phyloP scores from a whole-genome alignment of 805 yeast genomes.

The Metschnikowia koreensis region DNA sequence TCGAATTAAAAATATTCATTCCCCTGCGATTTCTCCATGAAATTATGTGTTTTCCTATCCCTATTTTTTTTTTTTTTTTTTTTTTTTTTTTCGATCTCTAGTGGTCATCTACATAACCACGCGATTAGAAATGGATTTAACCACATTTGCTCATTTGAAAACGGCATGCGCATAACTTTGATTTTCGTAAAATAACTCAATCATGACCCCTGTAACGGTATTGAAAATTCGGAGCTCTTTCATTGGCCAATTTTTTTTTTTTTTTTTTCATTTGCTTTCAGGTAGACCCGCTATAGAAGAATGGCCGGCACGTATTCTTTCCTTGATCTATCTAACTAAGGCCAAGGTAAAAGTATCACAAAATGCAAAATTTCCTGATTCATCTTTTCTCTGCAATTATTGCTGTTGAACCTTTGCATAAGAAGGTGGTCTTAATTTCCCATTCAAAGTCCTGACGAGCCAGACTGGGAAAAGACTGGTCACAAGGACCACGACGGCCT shows the following conservation, averaged over 20 bases:
- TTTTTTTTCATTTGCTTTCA: neutral
- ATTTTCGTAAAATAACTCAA: neutral
- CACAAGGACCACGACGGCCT: constrained; percentile 57
- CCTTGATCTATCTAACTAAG: too few species aligned
- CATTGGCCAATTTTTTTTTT: neutral
- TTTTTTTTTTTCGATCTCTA: neutral
- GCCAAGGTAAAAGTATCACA: too few species aligned
- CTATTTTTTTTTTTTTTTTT: too few species aligned
- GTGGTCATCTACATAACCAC: neutral
- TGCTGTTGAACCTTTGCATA: constrained; percentile 94
- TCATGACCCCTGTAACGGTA: neutral
- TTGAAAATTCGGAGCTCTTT: neutral
- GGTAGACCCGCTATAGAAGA: neutral
- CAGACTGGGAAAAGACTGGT: constrained; percentile 86
- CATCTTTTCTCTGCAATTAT: constrained; percentile 17
- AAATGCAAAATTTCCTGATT: too few species aligned
- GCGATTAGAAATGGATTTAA: neutral
- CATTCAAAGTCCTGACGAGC: constrained; percentile 71
- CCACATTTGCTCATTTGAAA: neutral
- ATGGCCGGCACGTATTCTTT: too few species aligned
- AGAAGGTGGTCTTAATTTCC: constrained; percentile 86
- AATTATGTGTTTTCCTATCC: too few species aligned
- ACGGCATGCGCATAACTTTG: neutral
- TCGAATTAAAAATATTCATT: too few species aligned
- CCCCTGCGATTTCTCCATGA: too few species aligned